Conservation (phyloP, 371 early-diverging fungal genomes). For the Syncephalastrum monosporum region DNA sequence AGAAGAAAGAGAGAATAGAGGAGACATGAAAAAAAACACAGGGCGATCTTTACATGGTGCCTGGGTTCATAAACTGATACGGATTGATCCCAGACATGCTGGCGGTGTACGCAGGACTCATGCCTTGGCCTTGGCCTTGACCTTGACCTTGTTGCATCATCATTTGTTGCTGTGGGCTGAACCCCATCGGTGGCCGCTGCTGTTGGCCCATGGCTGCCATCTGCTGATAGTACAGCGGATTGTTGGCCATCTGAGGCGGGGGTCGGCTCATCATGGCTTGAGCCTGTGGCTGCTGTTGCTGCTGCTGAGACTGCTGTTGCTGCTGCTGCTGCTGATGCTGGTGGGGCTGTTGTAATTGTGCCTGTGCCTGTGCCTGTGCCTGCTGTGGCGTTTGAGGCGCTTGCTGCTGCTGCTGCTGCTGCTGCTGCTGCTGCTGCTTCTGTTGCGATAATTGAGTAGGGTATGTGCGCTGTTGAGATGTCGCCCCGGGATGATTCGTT, state of each 20-base stretch:
- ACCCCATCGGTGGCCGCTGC: slow-evolving; percentile 1
- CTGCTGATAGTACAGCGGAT: slow-evolving; percentile 18
- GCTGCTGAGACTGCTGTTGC: slow-evolving; percentile 6
- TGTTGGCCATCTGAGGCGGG: slow-evolving; percentile 10
- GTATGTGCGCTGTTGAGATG: no score
- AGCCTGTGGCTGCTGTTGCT: slow-evolving; percentile 5
- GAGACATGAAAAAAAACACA: no score
- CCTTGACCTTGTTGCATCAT: slow-evolving; percentile 6
- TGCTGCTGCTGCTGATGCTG: slow-evolving; percentile 11
- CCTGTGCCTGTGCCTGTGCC: not conserved
- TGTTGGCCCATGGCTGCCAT: slow-evolving; percentile 15
- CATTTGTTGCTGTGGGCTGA: slow-evolving; percentile 12
- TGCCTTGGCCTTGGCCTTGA: slow-evolving; percentile 1
- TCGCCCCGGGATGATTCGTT: no score
- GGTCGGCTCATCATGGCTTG: slow-evolving; percentile 10
- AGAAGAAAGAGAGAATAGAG: no score
- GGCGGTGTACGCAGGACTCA: slow-evolving; percentile 6
- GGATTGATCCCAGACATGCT: slow-evolving; percentile 16
- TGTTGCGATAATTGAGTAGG: not conserved
- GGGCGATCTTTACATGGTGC: slow-evolving; percentile 14
- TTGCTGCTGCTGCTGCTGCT: not conserved
- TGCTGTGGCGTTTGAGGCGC: not conserved
- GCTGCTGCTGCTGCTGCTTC: not conserved
- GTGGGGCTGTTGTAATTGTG: slow-evolving; percentile 2
- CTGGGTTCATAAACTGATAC: slow-evolving; percentile 17